Conservation (phyloP, 2,329 filamentous ascomycete genomes). For the Plenodomus biglobosus region DNA sequence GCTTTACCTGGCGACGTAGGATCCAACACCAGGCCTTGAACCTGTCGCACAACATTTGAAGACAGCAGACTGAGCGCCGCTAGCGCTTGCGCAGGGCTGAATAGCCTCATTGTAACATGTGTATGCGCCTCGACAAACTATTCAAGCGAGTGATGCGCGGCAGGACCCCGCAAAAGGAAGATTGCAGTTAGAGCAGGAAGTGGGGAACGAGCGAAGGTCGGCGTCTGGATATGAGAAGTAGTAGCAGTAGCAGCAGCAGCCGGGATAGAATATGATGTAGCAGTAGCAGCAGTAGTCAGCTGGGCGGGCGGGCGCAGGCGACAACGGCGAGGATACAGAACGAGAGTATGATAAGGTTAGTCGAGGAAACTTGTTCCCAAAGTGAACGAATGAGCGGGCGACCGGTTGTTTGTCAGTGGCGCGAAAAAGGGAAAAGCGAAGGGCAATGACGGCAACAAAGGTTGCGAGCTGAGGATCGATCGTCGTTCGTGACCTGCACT, state of each 20-base stretch:
- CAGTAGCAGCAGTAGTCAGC: neutral
- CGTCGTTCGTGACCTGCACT: neutral
- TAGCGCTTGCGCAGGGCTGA: constrained; percentile 31
- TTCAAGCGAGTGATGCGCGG: constrained; percentile 3
- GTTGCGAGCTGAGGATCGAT: neutral
- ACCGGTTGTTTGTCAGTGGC: neutral
- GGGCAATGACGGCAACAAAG: neutral
- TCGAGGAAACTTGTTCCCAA: neutral
- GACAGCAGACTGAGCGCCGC: constrained; percentile 28
- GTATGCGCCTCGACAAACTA: constrained; percentile 6
- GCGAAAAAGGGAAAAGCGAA: neutral
- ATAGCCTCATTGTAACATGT: constrained; percentile 32
- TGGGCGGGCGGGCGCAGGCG: neutral
- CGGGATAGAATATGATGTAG: no score
- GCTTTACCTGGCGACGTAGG: constrained; percentile 24
- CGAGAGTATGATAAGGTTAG: no score
- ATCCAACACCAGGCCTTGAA: constrained; percentile 28
- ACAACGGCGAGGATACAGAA: neutral
- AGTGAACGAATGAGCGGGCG: neutral
- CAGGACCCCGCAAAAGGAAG: constrained; percentile 2
- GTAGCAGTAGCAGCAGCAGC: neutral
- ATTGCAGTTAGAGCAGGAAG: constrained; percentile 1
- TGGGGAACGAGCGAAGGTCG: constrained; percentile 1
- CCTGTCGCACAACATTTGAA: constrained; percentile 20
- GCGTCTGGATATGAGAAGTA: neutral